These are phyloP conservation scores for Diaporthe sp. DNA, from an alignment of 2,329 filamentous ascomycete genomes.

Conservation along the genomic window DNA sequence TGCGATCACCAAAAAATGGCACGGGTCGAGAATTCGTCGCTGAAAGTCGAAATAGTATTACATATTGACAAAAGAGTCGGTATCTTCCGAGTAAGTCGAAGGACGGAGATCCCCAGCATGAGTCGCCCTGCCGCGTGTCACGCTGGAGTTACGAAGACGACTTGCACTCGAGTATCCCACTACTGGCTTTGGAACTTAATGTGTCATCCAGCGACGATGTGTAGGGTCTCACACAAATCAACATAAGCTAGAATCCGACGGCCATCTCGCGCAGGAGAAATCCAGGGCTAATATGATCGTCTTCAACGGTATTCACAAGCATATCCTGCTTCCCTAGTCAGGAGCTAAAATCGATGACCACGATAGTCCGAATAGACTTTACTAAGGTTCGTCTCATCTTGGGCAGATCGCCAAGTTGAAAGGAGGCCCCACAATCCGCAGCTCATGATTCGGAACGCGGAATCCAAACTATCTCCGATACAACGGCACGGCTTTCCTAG, in stretches of 20 bases:
- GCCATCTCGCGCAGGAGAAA: too few relatives aligned
- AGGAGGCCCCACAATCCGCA: conserved; percentile 19
- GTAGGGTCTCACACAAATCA: accelerated
- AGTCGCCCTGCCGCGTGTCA: neutral
- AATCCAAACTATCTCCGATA: neutral
- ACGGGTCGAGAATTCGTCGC: neutral
- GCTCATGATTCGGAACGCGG: conserved; percentile 24
- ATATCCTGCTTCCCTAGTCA: too few relatives aligned
- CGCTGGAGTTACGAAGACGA: too few relatives aligned
- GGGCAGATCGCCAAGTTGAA: neutral
- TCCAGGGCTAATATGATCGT: too few relatives aligned
- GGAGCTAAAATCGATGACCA: neutral
- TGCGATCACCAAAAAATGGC: neutral
- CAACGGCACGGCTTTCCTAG: neutral
- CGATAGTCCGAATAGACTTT: neutral
- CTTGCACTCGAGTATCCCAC: too few relatives aligned
- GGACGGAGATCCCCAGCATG: neutral
- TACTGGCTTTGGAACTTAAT: too few relatives aligned
- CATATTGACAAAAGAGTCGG: neutral
- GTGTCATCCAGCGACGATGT: too few relatives aligned
- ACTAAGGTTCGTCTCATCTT: conserved; percentile 14
- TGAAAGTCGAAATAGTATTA: neutral
- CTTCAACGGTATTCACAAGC: neutral
- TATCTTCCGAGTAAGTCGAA: neutral
- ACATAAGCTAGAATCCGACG: neutral